These are phyloP conservation scores for Scutellaria baicalensis DNA, from an alignment of 257 asterid species.

Conservation along the genomic window DNA sequence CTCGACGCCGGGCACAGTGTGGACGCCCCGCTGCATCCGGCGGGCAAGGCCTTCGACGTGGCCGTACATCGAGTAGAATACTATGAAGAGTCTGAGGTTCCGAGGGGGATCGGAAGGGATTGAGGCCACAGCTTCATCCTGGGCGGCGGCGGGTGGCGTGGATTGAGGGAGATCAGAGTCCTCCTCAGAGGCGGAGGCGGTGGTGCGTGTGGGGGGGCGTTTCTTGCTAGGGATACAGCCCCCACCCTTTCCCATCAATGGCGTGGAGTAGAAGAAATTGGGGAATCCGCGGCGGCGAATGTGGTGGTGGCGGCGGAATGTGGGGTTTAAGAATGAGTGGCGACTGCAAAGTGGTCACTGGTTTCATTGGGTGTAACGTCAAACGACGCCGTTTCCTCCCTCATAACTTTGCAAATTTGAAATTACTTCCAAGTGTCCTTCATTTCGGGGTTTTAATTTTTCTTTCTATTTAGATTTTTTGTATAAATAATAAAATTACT, in stretches of 20 bases:
- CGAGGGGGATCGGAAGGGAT: slow-evolving; percentile 17
- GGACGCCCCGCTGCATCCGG: slow-evolving; percentile 80
- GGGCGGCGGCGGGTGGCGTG: slow-evolving; percentile 5
- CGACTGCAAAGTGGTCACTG: slow-evolving; percentile 5
- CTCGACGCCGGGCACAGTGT: slow-evolving; percentile 64
- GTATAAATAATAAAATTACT: too few relatives aligned
- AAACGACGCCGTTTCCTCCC: slow-evolving; percentile 10
- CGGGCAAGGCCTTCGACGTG: slow-evolving; percentile 87
- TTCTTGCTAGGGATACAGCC: slow-evolving; percentile 92
- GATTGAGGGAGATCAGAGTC: slow-evolving; percentile 22
- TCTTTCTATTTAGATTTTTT: too few relatives aligned
- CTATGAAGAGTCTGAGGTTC: slow-evolving; percentile 49
- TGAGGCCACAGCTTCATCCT: neutral
- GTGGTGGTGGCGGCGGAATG: neutral
- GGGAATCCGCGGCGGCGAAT: neutral
- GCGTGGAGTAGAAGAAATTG: neutral
- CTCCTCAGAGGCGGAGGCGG: slow-evolving; percentile 10
- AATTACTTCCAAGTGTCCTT: too few relatives aligned
- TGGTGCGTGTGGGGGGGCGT: slow-evolving; percentile 31
- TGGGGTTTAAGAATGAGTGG: neutral
- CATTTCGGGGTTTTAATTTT: too few relatives aligned
- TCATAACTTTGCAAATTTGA: too few relatives aligned
- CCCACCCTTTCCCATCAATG: slow-evolving; percentile 85
- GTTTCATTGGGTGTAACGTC: neutral
- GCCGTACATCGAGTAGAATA: slow-evolving; percentile 95